Evolutionary conservation across 2,329 filamentous ascomycete species (phyloP), one percentile per base, ranked within the genome.

Genomic region (Aspergillus pseudoglaucus): DNA sequence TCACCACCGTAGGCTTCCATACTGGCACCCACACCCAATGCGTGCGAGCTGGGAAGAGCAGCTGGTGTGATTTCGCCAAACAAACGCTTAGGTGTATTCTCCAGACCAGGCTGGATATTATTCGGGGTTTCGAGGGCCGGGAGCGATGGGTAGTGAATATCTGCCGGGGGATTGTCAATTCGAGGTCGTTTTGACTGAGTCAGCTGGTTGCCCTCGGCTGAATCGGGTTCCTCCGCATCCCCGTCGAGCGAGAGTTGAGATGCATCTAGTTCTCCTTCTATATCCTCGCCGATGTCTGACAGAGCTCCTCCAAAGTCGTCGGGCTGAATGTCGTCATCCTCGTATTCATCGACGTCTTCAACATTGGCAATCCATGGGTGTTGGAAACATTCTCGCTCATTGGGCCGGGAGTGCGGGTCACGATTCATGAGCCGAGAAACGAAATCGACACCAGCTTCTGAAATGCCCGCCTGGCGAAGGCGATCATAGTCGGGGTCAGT

Each of bases 321-420:
- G n/a, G 74, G 74, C n/a, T 82, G 68, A 14, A 81, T 75, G 17
- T 75, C 75, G 39, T 83, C 78, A 42, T 86, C 83, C 4, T 82
- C 75, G 51, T 86, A 84, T 56, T 88, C 77, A 46, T 77, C 77
- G 5, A 78, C 75, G 46, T 79, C 74, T 1, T 65, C 61, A 20
- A 75, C 67, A n/a, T 74, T 66, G 20, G 62, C 65, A n/a, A 95
- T 75, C 91, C 91, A 97, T 1, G 79, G 72, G 64, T 93, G 87
- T 10, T 71, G 68, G 49, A 88, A 77, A 46, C 95, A 84, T 44
- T 86, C 78, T 4, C 72, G 65, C 40, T 93, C 83, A 0, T 84
- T 87, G 0, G 89, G 87, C 48, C 91, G 82, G n/a, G 79, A 70
- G 47, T 85, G 79, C 1, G 91, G 89, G 44, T 90, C 82, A n/a